phyloP scores from a whole-genome alignment of 2,329 filamentous ascomycete species.

The Neofusicoccum parvum region DNA sequence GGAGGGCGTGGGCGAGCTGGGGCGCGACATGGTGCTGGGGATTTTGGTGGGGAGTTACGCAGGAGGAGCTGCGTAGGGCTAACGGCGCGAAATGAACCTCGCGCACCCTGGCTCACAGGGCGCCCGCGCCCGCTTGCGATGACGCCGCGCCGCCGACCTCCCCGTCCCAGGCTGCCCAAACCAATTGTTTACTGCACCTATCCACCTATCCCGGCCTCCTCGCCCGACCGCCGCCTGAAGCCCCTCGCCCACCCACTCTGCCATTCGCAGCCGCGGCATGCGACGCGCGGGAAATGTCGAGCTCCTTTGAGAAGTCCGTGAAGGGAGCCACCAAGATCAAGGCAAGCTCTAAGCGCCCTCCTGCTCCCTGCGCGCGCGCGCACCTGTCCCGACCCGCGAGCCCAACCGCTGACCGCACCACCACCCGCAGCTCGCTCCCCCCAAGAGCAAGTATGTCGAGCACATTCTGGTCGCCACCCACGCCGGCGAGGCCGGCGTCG shows the following conservation, averaged over 20 bases:
- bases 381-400: background rate
- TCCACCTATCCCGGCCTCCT: constrained; percentile 7
- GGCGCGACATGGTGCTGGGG: constrained; percentile 31
- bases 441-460: constrained; percentile 99
- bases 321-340: constrained; percentile 99
- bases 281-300: constrained; percentile 61
- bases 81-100: background rate
- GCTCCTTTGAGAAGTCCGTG: constrained; percentile 97
- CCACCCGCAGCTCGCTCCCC: constrained; percentile 74
- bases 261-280: constrained; percentile 19
- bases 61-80: background rate
- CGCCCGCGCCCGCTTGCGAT: constrained; percentile 6
- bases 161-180: constrained; percentile 4
- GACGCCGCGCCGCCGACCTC: constrained; percentile 19
- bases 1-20: constrained; percentile 51
- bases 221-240: constrained; percentile 5
- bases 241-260: background rate
- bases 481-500: constrained; percentile 90
- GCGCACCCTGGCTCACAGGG: constrained; percentile 1
- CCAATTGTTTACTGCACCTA: constrained; percentile 16
- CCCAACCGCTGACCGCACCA: constrained; percentile 28
- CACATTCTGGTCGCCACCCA: constrained; percentile 95
- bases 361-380: constrained; percentile 16
- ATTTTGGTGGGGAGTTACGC: constrained; percentile 6
- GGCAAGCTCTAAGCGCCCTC: constrained; percentile 50